Conservation (phyloP, 345 rosid species). For the Excoecaria cochinchinensis region DNA sequence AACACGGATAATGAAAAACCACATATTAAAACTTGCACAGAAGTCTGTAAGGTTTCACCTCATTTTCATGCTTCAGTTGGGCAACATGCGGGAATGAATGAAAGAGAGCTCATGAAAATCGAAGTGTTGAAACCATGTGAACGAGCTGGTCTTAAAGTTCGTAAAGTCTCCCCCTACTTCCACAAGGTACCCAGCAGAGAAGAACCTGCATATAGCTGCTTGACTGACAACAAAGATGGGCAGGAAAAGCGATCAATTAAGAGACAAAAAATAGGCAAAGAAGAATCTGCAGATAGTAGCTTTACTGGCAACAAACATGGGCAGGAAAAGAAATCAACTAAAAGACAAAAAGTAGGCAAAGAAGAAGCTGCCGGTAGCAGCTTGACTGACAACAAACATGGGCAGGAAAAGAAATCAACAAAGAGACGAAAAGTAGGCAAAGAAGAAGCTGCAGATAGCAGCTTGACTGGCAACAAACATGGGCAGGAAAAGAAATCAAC, state of each 20-base stretch:
- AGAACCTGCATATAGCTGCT: too few species aligned
- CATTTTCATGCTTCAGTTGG: conserved; percentile 22
- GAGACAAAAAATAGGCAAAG: too few species aligned
- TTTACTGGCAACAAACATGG: not conserved
- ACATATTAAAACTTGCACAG: conserved; percentile 10
- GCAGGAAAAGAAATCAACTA: conserved; percentile 6
- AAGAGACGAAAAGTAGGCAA: too few species aligned
- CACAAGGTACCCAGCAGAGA: too few species aligned
- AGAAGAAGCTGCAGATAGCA: too few species aligned
- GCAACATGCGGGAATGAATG: not conserved
- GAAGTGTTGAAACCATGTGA: conserved; percentile 12
- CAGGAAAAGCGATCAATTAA: too few species aligned
- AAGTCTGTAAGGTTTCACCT: conserved; percentile 34
- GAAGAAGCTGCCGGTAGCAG: too few species aligned
- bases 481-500: conserved; percentile 6
- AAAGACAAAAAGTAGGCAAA: conserved; percentile 13
- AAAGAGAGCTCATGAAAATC: not conserved
- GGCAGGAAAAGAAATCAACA: too few species aligned
- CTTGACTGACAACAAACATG: too few species aligned
- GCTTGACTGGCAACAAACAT: not conserved
- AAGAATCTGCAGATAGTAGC: not conserved
- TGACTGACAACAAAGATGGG: too few species aligned
- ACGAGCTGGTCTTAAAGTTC: not conserved
- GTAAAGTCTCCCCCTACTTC: too few species aligned
- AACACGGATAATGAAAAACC: not conserved